Percentiles rank a stretch among this genome's conserved stretches.
Conservation (phyloP, 768 basidiomycete genomes). For the Leccinum sublutescens region DNA sequence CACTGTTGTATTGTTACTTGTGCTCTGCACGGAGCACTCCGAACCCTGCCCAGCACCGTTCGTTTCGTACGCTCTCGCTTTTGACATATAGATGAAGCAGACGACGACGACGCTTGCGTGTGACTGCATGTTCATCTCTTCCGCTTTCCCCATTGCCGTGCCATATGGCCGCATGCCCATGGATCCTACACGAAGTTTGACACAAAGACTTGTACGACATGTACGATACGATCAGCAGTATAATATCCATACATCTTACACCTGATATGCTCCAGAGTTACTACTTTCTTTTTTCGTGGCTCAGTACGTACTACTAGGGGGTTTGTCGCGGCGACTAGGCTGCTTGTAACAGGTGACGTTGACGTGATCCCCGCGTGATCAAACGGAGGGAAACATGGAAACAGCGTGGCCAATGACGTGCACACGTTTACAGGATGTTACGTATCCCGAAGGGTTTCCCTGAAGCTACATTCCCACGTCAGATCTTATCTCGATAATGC, state of each 20-base stretch:
- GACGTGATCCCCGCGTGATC: slow-evolving; percentile 1
- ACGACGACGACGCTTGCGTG: slow-evolving; percentile 17
- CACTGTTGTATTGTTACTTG: slow-evolving; percentile 11
- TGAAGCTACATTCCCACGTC: not conserved
- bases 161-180: slow-evolving; percentile 19
- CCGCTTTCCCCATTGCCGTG: slow-evolving; percentile 17
- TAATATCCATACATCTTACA: slow-evolving; percentile 22
- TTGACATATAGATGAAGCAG: slow-evolving; percentile 22
- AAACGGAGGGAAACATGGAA: slow-evolving; percentile 2
- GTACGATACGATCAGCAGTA: slow-evolving; percentile 28
- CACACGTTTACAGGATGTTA: not conserved
- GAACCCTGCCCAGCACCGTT: not conserved
- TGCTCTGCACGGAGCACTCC: slow-evolving; percentile 6
- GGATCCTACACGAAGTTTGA: slow-evolving; percentile 12
- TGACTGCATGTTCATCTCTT: slow-evolving; percentile 19
- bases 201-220: slow-evolving; percentile 24
- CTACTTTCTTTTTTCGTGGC: not conserved
- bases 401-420: slow-evolving; percentile 9
- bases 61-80: slow-evolving; percentile 5
- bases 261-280: slow-evolving; percentile 6
- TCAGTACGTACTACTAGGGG: not conserved
- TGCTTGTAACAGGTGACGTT: slow-evolving; percentile 9
- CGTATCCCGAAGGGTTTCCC: not conserved
- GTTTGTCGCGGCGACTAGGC: not conserved
- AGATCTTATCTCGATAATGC: not conserved